Conservation (phyloP, 257 asterid species). For the Solanum etuberosum region DNA sequence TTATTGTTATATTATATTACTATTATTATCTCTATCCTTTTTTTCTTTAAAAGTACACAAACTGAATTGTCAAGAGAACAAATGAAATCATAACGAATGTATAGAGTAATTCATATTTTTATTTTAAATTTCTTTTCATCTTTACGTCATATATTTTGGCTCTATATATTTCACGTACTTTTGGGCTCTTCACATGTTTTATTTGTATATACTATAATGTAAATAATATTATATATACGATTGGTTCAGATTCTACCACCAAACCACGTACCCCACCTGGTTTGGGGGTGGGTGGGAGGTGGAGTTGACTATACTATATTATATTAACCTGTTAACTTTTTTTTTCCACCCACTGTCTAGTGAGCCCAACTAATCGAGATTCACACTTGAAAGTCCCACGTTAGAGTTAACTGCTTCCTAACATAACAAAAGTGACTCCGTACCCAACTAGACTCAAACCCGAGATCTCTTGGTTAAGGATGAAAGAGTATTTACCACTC, state of each 20-base stretch:
- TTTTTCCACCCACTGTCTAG: no score
- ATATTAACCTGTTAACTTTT: not conserved
- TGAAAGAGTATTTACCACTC: no score
- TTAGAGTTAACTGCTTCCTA: no score
- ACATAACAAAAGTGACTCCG: no score
- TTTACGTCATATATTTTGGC: not conserved
- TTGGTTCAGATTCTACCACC: not conserved
- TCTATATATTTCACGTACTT: not conserved
- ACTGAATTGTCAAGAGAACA: not conserved
- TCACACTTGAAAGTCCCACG: fast-evolving
- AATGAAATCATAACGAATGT: not conserved
- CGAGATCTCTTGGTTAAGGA: fast-evolving
- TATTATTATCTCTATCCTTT: not conserved
- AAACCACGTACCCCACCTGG: not conserved
- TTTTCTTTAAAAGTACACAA: no score
- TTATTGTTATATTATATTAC: not conserved
- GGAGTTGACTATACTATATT: not conserved
- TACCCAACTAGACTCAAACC: fast-evolving
- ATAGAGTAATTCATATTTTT: not conserved
- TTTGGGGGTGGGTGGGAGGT: not conserved
- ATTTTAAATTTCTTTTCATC: not conserved
- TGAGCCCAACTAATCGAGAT: no score
- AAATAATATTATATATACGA: not conserved
- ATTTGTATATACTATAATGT: not conserved
- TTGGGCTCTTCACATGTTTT: not conserved